phyloP scores from a whole-genome alignment of 768 basidiomycete species.

The Lentinula aciculospora region DNA sequence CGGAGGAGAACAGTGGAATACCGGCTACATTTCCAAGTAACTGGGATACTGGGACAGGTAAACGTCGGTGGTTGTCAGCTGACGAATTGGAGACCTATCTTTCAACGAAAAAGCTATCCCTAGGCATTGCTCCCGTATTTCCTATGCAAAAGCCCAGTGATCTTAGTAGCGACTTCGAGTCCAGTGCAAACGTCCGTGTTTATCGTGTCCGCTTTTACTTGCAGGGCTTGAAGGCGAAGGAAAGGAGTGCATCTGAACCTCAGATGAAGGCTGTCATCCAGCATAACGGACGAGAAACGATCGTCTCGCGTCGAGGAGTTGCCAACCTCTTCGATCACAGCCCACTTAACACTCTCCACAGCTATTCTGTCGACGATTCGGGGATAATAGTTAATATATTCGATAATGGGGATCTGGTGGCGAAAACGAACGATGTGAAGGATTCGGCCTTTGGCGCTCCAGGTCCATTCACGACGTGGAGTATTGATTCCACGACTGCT shows the following conservation, averaged over 20 bases:
- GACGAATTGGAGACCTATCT: background rate
- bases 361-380: background rate
- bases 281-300: background rate
- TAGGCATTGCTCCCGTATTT: background rate
- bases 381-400: background rate
- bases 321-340: background rate
- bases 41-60: background rate
- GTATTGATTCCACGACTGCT: background rate
- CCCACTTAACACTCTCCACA: background rate
- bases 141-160: background rate
- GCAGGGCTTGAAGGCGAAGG: background rate
- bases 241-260: background rate
- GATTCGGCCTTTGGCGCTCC: background rate
- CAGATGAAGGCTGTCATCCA: background rate
- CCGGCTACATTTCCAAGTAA: background rate
- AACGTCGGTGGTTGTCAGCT: background rate
- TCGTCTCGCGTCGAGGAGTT: background rate
- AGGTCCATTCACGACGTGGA: background rate
- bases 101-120: background rate
- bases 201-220: background rate
- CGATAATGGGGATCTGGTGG: slow-evolving; percentile 1
- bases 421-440: background rate
- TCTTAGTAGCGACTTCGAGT: background rate
- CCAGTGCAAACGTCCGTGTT: background rate
- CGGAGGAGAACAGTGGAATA: background rate